phyloP scores from a whole-genome alignment of 2,329 filamentous ascomycete species.

The Raffaelea albimanens region DNA sequence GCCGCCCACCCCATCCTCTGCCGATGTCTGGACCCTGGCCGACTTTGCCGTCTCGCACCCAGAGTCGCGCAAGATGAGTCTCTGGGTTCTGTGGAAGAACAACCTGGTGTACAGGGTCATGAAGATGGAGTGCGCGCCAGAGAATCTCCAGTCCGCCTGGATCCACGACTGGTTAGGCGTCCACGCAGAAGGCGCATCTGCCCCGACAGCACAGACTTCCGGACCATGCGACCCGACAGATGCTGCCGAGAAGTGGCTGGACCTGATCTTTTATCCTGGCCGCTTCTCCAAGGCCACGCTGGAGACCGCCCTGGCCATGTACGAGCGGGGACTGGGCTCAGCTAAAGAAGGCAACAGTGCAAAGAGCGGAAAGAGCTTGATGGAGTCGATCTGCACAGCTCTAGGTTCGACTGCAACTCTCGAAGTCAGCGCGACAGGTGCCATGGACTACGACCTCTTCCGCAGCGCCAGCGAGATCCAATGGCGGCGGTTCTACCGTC shows the following conservation, averaged over 20 bases:
- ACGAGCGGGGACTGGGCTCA: constrained; percentile 53
- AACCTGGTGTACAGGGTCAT: constrained; percentile 70
- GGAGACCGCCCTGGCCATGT: constrained; percentile 75
- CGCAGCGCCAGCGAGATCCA: constrained; percentile 66
- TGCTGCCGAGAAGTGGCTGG: constrained; percentile 75
- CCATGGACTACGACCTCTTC: constrained; percentile 68
- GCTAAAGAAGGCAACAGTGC: constrained; percentile 22
- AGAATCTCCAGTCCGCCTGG: constrained; percentile 54
- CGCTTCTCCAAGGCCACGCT: constrained; percentile 72
- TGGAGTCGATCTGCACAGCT: constrained; percentile 66
- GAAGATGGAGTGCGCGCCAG: constrained; percentile 62
- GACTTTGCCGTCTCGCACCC: constrained; percentile 59
- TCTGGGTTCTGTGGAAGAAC: constrained; percentile 81
- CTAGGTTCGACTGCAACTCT: constrained; percentile 61
- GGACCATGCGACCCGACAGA: constrained; percentile 57
- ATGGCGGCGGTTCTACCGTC: constrained; percentile 83
- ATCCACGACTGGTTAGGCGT: constrained; percentile 61
- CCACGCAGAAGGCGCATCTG: constrained; percentile 42
- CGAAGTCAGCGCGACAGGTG: constrained; percentile 49
- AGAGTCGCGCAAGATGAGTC: constrained; percentile 30
- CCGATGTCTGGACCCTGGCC: constrained; percentile 69
- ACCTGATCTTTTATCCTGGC: constrained; percentile 73
- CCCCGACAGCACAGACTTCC: constrained; percentile 46
- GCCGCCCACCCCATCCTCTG: constrained; percentile 60
- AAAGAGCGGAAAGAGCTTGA: constrained; percentile 45